These are phyloP conservation scores for Colletotrichum simmondsii DNA, from an alignment of 2,329 filamentous ascomycete species.

Conservation along the genomic window DNA sequence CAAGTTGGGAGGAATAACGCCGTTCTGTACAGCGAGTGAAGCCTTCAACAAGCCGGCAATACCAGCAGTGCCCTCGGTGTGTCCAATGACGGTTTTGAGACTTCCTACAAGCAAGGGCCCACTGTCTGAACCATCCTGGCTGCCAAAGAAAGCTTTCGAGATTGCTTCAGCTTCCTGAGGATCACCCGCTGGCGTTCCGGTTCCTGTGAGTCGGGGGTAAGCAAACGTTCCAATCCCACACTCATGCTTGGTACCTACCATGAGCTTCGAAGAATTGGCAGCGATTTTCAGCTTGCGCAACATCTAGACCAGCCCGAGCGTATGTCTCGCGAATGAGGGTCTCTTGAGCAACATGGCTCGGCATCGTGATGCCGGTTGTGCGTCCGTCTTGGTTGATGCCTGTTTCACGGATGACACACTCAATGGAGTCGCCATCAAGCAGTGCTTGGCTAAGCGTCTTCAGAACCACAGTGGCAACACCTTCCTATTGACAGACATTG, in stretches of 20 bases:
- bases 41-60: conserved; percentile 42
- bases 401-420: conserved; percentile 39
- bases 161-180: conserved; percentile 44
- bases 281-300: conserved; percentile 24
- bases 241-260: conserved; percentile 37
- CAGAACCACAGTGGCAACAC: conserved; percentile 56
- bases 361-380: conserved; percentile 46
- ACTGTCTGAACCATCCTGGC: background rate
- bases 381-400: conserved; percentile 39
- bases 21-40: conserved; percentile 35
- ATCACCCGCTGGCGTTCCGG: conserved; percentile 68
- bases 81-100: conserved; percentile 38
- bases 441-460: conserved; percentile 58
- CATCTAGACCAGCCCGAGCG: conserved; percentile 20
- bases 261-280: conserved; percentile 43
- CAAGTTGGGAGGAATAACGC: conserved; percentile 43
- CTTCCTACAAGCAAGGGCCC: background rate
- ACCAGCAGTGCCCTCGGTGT: conserved; percentile 41
- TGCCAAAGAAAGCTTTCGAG: conserved; percentile 36
- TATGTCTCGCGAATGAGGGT: conserved; percentile 42
- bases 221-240: background rate
- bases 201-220: conserved; percentile 40
- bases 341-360: conserved; percentile 42
- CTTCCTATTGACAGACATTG: conserved; percentile 56
- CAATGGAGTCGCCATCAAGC: conserved; percentile 40